phyloP scores from a whole-genome alignment of 2,329 filamentous ascomycete genomes.

The Aspergillus ruber region DNA sequence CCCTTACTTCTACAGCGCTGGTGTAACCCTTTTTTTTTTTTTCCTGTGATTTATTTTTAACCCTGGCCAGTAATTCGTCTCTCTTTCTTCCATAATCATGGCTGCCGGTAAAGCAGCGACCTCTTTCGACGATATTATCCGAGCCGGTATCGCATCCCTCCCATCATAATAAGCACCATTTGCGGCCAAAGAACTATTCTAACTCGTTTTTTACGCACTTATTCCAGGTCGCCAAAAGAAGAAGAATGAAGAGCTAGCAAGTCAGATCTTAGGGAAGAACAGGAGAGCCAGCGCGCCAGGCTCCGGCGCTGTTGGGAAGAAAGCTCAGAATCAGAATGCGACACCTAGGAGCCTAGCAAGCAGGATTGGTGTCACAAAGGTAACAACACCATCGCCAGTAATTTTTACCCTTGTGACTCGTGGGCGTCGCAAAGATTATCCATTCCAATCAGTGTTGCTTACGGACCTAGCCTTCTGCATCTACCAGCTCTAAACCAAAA shows the following conservation, averaged over 20 bases:
- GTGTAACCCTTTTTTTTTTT: neutral
- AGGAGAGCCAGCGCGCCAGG: conserved; percentile 45
- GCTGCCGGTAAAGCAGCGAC: conserved; percentile 30
- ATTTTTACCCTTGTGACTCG: neutral
- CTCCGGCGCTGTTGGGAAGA: conserved; percentile 30
- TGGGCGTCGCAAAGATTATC: neutral
- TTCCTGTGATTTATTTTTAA: neutral
- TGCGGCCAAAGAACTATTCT: neutral
- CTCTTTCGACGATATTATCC: conserved; percentile 48
- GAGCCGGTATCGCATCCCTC: conserved; percentile 37
- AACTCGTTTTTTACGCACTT: conserved; percentile 2
- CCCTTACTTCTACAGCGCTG: neutral
- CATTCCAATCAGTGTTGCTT: neutral
- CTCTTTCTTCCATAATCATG: conserved; percentile 23
- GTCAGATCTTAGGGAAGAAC: conserved; percentile 52
- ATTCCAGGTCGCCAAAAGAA: conserved; percentile 46
- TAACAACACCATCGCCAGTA: conserved; percentile 14
- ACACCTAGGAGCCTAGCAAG: conserved; percentile 50
- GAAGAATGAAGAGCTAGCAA: conserved; percentile 52
- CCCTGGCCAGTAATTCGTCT: neutral
- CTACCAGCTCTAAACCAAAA: conserved; percentile 32
- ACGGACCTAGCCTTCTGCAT: conserved; percentile 32
- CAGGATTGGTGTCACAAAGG: conserved; percentile 55
- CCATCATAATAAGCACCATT: conserved; percentile 2
- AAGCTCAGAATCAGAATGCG: conserved; percentile 35